Base-by-base conservation (phyloP, 192 early-diverging fungal genomes). In the Podila epicladia region DNA sequence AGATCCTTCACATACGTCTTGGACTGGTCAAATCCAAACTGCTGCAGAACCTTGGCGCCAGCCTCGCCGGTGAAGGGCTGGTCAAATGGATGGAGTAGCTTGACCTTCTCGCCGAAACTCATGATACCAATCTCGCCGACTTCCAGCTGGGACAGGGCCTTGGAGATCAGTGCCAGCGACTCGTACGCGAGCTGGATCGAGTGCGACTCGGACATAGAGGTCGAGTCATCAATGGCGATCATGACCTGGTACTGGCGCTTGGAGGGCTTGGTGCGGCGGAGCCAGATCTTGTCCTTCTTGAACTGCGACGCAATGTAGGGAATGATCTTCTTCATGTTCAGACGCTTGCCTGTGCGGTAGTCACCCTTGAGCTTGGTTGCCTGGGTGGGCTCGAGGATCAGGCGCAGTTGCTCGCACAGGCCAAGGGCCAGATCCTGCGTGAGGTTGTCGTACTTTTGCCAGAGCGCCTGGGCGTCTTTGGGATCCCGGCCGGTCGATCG, bases 281-380 rank as follows among this genome's bases (percentile, higher is more conserved):
- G 84, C 98, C 98, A 99, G 73, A 99, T 99, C 88, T 99, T 99
- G 86, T 99, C 98, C 86, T 99, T 99, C 86, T 97, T 98, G 90
- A 97, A 99, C 80, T 97, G 93, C 50, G 91, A 93, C 9, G 98
- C 98, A 87, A 99, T 99, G 71, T 99, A 99, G 15, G 98, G 96
- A 77, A 99, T 98, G 60, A 99, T 96, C 84, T 96, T 97, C 73
- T 97, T 94, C 98, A 99, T 98, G 84, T 98, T 99, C 29, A 99
- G 91, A 11, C 98, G 93, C 84, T 99, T 99, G 65, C 98, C 98
- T 37, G 96, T 98, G 49, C 94, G 89, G 82, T 98, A 99, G 88
- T 99, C 98, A 55, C 98, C 98, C 72, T 93, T 94, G 62, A 99
- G 89, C 84, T 97, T 95, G 33, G 97, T 97, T 0, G 97, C 96